phyloP scores from a whole-genome alignment of 192 early-diverging fungal species.

The Lobosporangium transversale region DNA sequence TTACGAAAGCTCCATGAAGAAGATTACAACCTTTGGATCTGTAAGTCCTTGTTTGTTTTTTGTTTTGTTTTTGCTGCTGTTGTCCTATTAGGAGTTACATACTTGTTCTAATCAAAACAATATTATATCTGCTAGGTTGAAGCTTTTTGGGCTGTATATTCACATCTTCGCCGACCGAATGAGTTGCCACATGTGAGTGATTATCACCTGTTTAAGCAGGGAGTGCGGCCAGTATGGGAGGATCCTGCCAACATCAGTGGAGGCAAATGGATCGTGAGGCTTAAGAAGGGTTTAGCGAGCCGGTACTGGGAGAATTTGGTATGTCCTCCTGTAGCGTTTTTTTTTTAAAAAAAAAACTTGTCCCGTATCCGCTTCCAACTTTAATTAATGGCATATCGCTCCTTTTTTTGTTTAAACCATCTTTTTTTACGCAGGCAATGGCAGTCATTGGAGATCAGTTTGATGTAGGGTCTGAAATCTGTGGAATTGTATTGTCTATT shows the following conservation, averaged over 20 bases:
- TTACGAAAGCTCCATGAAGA: slow-evolving; percentile 90
- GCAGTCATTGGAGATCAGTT: slow-evolving; percentile 93
- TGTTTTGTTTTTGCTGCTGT: not conserved
- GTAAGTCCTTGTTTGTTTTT: slow-evolving; percentile 59
- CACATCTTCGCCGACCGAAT: slow-evolving; percentile 81
- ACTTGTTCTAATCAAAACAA: not conserved
- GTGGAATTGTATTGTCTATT: slow-evolving; percentile 93
- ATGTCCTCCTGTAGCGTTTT: too few relatives aligned
- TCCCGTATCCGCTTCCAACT: too few relatives aligned
- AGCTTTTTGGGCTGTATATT: slow-evolving; percentile 82
- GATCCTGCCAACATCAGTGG: slow-evolving; percentile 84
- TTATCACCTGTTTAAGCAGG: slow-evolving; percentile 92
- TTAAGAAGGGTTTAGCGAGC: slow-evolving; percentile 92
- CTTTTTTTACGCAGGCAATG: slow-evolving; percentile 64
- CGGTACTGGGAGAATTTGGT: slow-evolving; percentile 93
- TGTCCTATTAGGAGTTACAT: not conserved
- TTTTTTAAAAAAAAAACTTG: too few relatives aligned
- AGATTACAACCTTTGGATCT: slow-evolving; percentile 80
- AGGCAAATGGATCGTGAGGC: slow-evolving; percentile 95
- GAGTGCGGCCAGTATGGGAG: slow-evolving; percentile 95
- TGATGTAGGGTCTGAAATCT: slow-evolving; percentile 87
- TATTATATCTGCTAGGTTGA: slow-evolving; percentile 61
- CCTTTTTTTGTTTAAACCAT: not conserved
- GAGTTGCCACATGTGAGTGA: slow-evolving; percentile 89
- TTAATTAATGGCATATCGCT: too few relatives aligned